A percentile compares a stretch with the other conserved stretches of the same genome.
phyloP scores from a whole-genome alignment of 495 filamentous ascomycete species.

The Penicillium atrosanguineum region DNA sequence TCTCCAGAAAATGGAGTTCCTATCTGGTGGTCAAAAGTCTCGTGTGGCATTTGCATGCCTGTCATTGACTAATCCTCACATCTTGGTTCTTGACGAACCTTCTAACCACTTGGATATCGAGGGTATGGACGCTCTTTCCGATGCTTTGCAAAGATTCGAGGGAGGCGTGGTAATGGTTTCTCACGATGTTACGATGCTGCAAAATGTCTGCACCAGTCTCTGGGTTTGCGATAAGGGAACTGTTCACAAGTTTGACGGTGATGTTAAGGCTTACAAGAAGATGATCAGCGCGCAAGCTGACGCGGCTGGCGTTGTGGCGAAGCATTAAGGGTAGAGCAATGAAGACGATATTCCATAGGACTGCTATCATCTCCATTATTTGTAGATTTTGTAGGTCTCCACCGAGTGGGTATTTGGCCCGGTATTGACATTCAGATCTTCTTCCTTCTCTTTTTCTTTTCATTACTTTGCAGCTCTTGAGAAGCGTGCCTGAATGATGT shows the following conservation, averaged over 20 bases:
- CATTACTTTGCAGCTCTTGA: too few species aligned
- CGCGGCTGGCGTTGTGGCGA: conserved; percentile 69
- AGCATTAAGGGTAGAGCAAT: conserved; percentile 27
- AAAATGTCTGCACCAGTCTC: conserved; percentile 87
- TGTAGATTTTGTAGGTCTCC: too few species aligned
- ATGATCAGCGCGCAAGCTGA: conserved; percentile 89
- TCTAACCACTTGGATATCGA: conserved; percentile 99
- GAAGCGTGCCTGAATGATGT: too few species aligned
- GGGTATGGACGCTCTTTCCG: conserved; percentile 92
- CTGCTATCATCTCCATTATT: not conserved
- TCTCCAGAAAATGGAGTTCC: conserved; percentile 88
- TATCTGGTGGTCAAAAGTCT: conserved; percentile 98
- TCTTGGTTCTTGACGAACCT: conserved; percentile 96
- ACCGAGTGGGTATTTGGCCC: too few species aligned
- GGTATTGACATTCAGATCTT: too few species aligned
- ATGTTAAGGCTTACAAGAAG: conserved; percentile 97
- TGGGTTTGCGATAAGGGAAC: conserved; percentile 97
- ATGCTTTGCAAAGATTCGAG: conserved; percentile 80
- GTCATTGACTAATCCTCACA: conserved; percentile 89
- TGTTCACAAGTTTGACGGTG: conserved; percentile 94
- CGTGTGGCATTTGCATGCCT: conserved; percentile 96
- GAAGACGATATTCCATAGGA: conserved; percentile 1
- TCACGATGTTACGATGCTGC: conserved; percentile 98
- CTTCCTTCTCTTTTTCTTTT: too few species aligned
- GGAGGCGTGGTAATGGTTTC: conserved; percentile 98